A percentile compares a stretch with the other conserved stretches of the same genome.
These are phyloP conservation scores for Stemphylium lycopersici DNA, from an alignment of 2,329 filamentous ascomycete species.

Conservation along the genomic window DNA sequence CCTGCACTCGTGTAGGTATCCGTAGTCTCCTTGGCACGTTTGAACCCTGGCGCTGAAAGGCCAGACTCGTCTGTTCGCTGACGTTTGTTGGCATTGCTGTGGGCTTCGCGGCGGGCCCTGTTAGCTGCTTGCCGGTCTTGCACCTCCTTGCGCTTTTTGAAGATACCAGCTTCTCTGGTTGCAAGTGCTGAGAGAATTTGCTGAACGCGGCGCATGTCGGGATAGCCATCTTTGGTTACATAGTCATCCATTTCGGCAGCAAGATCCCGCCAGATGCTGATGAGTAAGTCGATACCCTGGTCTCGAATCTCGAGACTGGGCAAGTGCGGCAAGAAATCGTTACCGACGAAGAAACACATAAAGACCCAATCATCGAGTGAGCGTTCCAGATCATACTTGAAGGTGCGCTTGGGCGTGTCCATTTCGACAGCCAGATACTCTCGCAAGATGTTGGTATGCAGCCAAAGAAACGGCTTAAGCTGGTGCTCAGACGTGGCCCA, in stretches of 20 bases:
- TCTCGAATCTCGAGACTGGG: slow-evolving; percentile 98
- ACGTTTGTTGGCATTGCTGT: slow-evolving; percentile 42
- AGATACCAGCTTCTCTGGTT: slow-evolving; percentile 92
- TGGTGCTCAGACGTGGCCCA: slow-evolving; percentile 47
- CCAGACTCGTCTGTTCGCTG: slow-evolving; percentile 41
- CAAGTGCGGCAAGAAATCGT: slow-evolving; percentile 96
- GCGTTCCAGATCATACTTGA: slow-evolving; percentile 90
- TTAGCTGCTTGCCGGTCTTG: slow-evolving; percentile 84
- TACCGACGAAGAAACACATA: slow-evolving; percentile 98
- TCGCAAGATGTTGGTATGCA: slow-evolving; percentile 87
- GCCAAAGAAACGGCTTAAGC: slow-evolving; percentile 96
- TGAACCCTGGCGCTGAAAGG: slow-evolving; percentile 32
- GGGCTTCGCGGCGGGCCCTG: slow-evolving; percentile 60
- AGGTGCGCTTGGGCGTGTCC: slow-evolving; percentile 79
- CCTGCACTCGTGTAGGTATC: slow-evolving; percentile 44
- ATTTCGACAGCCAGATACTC: slow-evolving; percentile 94
- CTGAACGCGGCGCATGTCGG: slow-evolving; percentile 86
- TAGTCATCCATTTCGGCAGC: slow-evolving; percentile 92
- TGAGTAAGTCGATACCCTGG: slow-evolving; percentile 94
- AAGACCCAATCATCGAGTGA: slow-evolving; percentile 98
- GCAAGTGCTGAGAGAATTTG: slow-evolving; percentile 86
- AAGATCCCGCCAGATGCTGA: slow-evolving; percentile 96
- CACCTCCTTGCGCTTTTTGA: slow-evolving; percentile 81
- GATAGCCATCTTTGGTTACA: slow-evolving; percentile 91
- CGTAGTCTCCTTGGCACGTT: slow-evolving; percentile 45